Evolutionary conservation across 306 rosid species (phyloP), one percentile per base, ranked within the genome.

Genomic region (Dalbergia oliveri): DNA sequence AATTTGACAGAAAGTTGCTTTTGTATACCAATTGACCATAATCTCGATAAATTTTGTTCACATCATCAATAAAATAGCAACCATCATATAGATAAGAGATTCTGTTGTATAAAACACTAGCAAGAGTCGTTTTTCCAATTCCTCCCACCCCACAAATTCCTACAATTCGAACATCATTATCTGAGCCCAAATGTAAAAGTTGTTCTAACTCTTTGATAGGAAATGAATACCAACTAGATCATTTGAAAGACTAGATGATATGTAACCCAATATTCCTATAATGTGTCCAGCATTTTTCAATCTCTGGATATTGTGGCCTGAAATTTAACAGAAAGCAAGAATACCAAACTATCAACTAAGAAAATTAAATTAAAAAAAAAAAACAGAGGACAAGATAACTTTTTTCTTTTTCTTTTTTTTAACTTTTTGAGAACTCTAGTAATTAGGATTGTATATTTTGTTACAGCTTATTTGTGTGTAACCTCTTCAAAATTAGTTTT

Each of bases 71-170:
- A 8, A 37, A 72, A 35, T 79, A 54, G 0, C 9, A 15, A 11
- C 34, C 66, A 69, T 54, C 44, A 56, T 14, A 84, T 33, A 19
- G 66, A 21, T 18, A 12, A 33, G 50, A 79, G 66, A 51, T 43
- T 64, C 5, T 44, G 2, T 26, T n/a, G 11, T 67, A 79, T 1
- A 84, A 34, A 9, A 18, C 6, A 1, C 3, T 53, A 23, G 75
- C 74, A 31, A 76, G 54, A 15, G 85, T 81, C 0, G 78, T 57
- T 43, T 85, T 85, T 18, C 83, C 85, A 39, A 81, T 53, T 16
- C 85, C 83, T 10, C 82, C 73, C 83, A 85, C 77, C 1, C 83
- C 80, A 54, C 62, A 14, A 43, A 85, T 66, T 5, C 85, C 85
- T 0, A 69, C 23, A 53, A 18, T 54, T 13, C 77, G 41, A 59